Evolutionary conservation across 1,139 yeast genomes (phyloP).

Genomic region (Hansenula anomala): DNA sequence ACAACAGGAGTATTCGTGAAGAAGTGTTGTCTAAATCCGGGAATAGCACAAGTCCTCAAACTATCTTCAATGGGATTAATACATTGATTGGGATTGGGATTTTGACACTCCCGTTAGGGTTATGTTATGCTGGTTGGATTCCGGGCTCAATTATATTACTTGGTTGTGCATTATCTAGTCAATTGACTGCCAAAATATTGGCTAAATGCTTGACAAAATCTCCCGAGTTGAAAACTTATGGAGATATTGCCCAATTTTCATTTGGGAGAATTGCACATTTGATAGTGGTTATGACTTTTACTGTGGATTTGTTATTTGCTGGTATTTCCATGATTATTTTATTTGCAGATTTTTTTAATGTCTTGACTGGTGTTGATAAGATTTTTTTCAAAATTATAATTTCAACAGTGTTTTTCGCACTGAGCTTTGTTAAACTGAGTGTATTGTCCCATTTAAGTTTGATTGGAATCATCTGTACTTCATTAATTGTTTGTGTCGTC

Average conservation of each 20-base stretch:
- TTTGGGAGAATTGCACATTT: conserved; percentile 46
- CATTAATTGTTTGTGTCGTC: conserved; percentile 46
- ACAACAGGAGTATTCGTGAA: conserved; percentile 33
- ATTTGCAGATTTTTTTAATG: conserved; percentile 66
- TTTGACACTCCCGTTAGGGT: conserved; percentile 76
- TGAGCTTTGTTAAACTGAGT: conserved; percentile 55
- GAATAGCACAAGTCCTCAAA: conserved; percentile 67
- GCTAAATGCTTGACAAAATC: conserved; percentile 55
- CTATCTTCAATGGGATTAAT: conserved; percentile 82
- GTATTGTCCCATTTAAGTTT: conserved; percentile 59
- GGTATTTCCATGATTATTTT: conserved; percentile 61
- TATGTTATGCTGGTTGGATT: conserved; percentile 77
- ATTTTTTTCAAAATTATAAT: conserved; percentile 36
- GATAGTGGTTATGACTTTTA: conserved; percentile 56
- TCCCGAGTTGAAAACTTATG: conserved; percentile 64
- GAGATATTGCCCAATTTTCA: conserved; percentile 67
- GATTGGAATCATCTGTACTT: conserved; percentile 59
- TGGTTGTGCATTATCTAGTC: conserved; percentile 50
- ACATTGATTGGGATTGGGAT: conserved; percentile 84
- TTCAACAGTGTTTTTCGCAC: conserved; percentile 40
- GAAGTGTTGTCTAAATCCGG: conserved; percentile 38
- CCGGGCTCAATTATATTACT: conserved; percentile 46
- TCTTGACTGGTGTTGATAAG: conserved; percentile 42
- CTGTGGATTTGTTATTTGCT: conserved; percentile 67
- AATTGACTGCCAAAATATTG: conserved; percentile 51